These are phyloP conservation scores for Pestalotiopsis sp. DNA, from an alignment of 2,329 filamentous ascomycete genomes.

Conservation along the genomic window DNA sequence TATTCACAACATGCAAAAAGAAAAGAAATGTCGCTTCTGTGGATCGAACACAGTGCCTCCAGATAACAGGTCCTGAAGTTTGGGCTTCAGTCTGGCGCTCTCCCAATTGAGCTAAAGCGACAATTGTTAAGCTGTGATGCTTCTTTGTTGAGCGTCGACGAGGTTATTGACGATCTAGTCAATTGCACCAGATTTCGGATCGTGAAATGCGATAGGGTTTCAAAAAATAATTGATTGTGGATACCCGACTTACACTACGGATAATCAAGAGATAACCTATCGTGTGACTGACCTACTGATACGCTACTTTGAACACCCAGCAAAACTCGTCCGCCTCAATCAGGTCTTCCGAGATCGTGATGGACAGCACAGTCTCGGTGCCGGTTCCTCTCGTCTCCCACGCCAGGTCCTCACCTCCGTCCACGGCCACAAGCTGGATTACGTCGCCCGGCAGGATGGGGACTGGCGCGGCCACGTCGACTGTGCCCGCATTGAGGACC, in stretches of 20 bases:
- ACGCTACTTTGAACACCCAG: conserved; percentile 14
- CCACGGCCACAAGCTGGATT: conserved; percentile 7
- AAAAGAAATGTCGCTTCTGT: not conserved
- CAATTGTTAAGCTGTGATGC: not conserved
- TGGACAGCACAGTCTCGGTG: not conserved
- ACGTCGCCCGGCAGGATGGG: conserved; percentile 46
- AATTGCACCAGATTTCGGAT: too few species aligned
- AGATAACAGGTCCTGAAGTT: not conserved
- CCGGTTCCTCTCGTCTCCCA: conserved; percentile 1
- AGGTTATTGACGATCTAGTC: too few species aligned
- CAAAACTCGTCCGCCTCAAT: conserved; percentile 10
- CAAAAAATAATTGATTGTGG: too few species aligned
- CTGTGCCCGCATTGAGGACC: conserved; percentile 25
- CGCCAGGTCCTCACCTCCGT: conserved; percentile 8
- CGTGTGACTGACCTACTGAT: not conserved
- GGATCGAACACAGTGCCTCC: not conserved
- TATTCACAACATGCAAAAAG: not conserved
- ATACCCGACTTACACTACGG: too few species aligned
- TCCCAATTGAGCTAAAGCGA: not conserved
- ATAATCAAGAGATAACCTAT: not conserved
- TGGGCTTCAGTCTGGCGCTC: not conserved
- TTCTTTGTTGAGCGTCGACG: not conserved
- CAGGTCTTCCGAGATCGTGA: conserved; percentile 1
- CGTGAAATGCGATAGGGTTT: too few species aligned
- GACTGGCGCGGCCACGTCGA: conserved; percentile 43